A percentile compares a stretch with the other conserved stretches of the same genome.
Evolutionary conservation across 176 grass and related monocot genomes (phyloP).

Genomic region (Panicum miliaceum): DNA sequence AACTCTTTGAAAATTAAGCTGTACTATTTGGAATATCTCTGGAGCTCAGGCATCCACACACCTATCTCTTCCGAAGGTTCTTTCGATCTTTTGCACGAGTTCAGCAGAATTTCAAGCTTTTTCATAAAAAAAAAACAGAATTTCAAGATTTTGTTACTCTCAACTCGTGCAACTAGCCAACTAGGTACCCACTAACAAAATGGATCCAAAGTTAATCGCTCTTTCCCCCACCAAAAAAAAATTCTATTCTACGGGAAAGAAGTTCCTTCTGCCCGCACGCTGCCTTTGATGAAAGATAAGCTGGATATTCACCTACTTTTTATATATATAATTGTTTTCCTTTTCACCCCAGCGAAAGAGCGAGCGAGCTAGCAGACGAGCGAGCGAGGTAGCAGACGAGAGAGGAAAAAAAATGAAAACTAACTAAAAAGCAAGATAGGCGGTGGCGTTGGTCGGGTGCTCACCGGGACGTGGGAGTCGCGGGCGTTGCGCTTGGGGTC

Average conservation of each 20-base stretch:
- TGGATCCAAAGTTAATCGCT: no score
- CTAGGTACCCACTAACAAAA: no score
- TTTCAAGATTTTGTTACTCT: background rate
- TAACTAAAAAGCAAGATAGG: background rate
- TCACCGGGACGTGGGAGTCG: conserved; percentile 96
- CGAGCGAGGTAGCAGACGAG: background rate
- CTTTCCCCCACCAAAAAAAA: background rate
- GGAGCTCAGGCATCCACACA: conserved; percentile 4
- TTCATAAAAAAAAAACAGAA: background rate
- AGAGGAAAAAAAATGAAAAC: background rate
- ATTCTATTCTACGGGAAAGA: no score
- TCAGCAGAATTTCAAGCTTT: background rate
- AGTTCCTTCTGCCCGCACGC: background rate
- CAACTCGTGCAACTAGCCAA: no score
- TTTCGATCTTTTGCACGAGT: background rate
- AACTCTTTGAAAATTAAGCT: background rate
- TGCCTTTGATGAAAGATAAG: background rate
- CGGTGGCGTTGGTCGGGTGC: conserved; percentile 23
- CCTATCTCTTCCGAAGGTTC: background rate
- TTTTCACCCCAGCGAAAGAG: background rate
- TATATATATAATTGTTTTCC: background rate
- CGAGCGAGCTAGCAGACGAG: background rate
- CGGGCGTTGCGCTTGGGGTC: conserved; percentile 98
- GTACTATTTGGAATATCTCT: background rate
- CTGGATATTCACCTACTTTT: conserved; percentile 23